Evolutionary conservation across 768 basidiomycete genomes (phyloP), one percentile per base, ranked within the genome.

Genomic region (Obba rivulosa): DNA sequence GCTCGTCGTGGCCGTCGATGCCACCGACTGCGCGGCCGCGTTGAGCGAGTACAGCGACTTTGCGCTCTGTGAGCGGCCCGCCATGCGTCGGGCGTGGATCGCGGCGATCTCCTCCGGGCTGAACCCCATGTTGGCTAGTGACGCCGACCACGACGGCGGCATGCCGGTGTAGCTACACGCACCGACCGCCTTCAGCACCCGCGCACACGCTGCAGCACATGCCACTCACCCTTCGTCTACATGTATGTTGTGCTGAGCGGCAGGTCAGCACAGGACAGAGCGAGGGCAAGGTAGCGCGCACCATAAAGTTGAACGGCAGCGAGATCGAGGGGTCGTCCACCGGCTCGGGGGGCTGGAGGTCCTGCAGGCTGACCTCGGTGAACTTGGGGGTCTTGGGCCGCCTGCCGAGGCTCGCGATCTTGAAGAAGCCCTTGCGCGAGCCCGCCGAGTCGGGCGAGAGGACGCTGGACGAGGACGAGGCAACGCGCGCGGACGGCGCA

Each of bases 231-330:
- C 80, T 66, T 87, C 86, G 62, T 88, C 83, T 23, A 88, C 86
- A 58, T 89, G 86, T 28, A 88, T 79, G 58, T 88, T 76, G 60
- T 89, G 86, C 85, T 87, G 53, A 13, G 28, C 28, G 23, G 22
- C 10, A 39, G 31, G 36, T 25, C 22, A 53, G 24, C 21, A 49
- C 13, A 31, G 17, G 35, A 45, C 31, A 24, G 13, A 23, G 31
- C 23, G 17, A 20, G 22, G 31, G 54, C 42, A 40, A 45, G 11
- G 46, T 35, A n/a, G 22, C 11, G 36, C 77, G 40, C 60, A 80
- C 84, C 75, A 83, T 83, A 51, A 88, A 86, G 61, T 87, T 87
- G 79, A 81, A 87, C 3, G 87, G 87, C 52, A 69, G 53, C 0
- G 84, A 81, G 37, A 89, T 84, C 21, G 72, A 75, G 16, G 80